Evolutionary conservation across 2,329 filamentous ascomycete species (phyloP).

Genomic region (Exophiala viscosa): DNA sequence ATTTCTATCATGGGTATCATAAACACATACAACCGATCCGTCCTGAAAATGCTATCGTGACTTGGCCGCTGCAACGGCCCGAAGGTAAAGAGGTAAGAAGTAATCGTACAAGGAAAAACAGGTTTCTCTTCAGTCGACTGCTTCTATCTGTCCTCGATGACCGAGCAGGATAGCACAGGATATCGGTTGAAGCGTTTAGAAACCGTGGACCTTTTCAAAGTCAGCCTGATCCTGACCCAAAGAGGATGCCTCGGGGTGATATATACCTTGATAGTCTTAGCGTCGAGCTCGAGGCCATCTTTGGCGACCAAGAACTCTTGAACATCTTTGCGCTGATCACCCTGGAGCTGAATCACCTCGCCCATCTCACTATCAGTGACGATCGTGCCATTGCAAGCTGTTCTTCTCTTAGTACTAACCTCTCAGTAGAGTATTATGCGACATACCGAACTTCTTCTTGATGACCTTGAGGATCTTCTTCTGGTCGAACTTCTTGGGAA

Average conservation of each 20-base stretch:
- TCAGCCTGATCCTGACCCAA: slow-evolving; percentile 4
- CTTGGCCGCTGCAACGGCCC: slow-evolving; percentile 20
- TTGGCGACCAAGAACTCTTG: slow-evolving; percentile 95
- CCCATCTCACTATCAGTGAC: slow-evolving; percentile 95
- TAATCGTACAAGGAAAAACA: slow-evolving; percentile 14
- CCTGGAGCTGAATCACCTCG: slow-evolving; percentile 99
- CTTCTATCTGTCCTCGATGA: slow-evolving; percentile 40
- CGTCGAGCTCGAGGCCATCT: slow-evolving; percentile 87
- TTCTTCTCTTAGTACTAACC: slow-evolving; percentile 83
- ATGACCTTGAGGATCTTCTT: slow-evolving; percentile 99
- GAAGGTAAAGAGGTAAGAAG: slow-evolving; percentile 22
- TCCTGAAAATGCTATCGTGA: slow-evolving; percentile 27
- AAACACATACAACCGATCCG: slow-evolving; percentile 23
- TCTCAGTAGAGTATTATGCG: background rate
- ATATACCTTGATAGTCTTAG: slow-evolving; percentile 89
- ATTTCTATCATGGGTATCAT: slow-evolving; percentile 29
- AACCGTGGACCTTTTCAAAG: slow-evolving; percentile 46
- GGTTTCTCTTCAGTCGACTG: slow-evolving; percentile 16
- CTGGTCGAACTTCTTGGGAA: slow-evolving; percentile 98
- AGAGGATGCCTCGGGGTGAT: slow-evolving; percentile 20
- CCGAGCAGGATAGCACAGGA: slow-evolving; percentile 43
- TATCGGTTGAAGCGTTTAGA: slow-evolving; percentile 44
- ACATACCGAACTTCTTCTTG: slow-evolving; percentile 96
- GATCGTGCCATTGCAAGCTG: slow-evolving; percentile 99
- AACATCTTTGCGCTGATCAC: slow-evolving; percentile 98